Evolutionary conservation across 257 asterid species (phyloP), one percentile per base, ranked within the genome.

Genomic region (Solanum arcanum): DNA sequence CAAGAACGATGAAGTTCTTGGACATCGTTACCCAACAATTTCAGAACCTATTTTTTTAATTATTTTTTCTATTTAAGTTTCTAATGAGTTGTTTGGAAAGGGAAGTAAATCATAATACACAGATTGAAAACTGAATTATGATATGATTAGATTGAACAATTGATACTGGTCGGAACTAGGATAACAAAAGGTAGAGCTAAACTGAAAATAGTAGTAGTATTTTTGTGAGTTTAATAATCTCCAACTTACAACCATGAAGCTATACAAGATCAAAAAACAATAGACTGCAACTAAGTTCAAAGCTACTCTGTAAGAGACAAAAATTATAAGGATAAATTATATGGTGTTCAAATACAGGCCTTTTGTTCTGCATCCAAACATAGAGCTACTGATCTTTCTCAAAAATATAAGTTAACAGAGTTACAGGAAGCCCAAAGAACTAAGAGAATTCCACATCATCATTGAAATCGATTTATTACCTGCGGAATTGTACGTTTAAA

Each of bases 401-500:
- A 11, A 37, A 73, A 37, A 35, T 14, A 21, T 64, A 56, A 60
- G 83, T 80, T 59, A 47, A 88, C n/a, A 41, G 41, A 47, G 69
- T 47, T 18, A 18, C 69, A 70, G 49, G 82, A 74, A 74, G 56
- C 52, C 31, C 52, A 74, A 72, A 2, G 31, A 21, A 33, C 82
- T 31, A 11, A 72, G 23, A 33, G 78, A 74, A 74, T 10, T 73
- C 80, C 80, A 73, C 80, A 35, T 35, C 82, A 21, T 74, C 52
- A 33, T 74, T 39, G 31, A 74, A 74, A 74, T 74, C 33, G 10
- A 68, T 68, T 86, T 84, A 88, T 84, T 90, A 97, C 99, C 99
- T 97, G 99, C 18, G 99, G 99, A 92, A 97, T 96, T 73, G 96
- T 96, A 73, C 95, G 98, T 94, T 95, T 97, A 89, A 96, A 97